Base-by-base conservation (phyloP, 371 early-diverging fungal species). In the Entomophthora muscae region DNA sequence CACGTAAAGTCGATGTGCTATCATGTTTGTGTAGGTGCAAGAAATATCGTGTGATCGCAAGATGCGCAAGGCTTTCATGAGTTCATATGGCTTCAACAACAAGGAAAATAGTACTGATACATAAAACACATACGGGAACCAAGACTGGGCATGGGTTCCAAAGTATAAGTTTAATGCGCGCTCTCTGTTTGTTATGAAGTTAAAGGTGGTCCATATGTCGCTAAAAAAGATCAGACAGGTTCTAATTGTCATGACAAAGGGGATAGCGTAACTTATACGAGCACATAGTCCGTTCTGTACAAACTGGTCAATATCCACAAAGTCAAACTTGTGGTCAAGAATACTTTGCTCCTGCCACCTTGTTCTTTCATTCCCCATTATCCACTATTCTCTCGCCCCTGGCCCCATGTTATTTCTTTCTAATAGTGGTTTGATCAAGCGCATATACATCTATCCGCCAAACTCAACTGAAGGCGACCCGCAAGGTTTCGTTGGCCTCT, bases 251-350 rank as follows among this genome's bases (percentile, higher is more conserved):
- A 78, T 69, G 26, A 83, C 68, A 68, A 82, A 84, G 57, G 89
- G 72, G 21, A 78, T 67, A 17, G 75, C 55, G 68, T 89, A 90
- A 29, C 71, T 69, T 42, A 82, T 63, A 42, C 73, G 70, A 1
- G 71, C 64, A 68, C 72, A 63, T 52, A 70, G 74, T 21, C 70
- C 71, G 23, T 66, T 65, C 57, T 78, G 73, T 27, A 76, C 65
- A 75, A 87, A 89, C 65, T 88, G 87, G 17, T 88, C 82, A 21
- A 89, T 76, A 65, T 91, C 86, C 66, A 91, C 77, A 69, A 81
- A 88, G 72, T 89, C 90, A 67, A 89, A 89, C 72, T 89, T 89
- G 76, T 90, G 89, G 73, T 89, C 90, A 51, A n/a, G n/a, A n/a
- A n/a, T n/a, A n/a, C n/a, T n/a, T n/a, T n/a, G n/a, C n/a, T n/a